A percentile compares a stretch with the other conserved stretches of the same genome.
These are phyloP conservation scores for Phytopythium litorale DNA, from an alignment of 352 stramenopile species.

Conservation along the genomic window DNA sequence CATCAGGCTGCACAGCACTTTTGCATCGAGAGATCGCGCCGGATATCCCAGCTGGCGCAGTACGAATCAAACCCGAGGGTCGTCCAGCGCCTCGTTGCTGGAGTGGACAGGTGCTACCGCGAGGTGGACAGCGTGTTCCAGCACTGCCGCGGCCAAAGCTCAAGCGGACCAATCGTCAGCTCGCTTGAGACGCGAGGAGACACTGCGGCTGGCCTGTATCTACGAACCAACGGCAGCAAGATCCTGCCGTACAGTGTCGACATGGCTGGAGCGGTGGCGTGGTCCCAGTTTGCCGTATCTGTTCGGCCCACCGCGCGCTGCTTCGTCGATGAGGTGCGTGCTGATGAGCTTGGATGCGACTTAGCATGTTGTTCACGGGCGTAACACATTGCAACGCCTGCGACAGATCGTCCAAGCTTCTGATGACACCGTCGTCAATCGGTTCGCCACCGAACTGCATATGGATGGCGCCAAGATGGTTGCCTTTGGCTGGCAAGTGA, in stretches of 20 bases:
- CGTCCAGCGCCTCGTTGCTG: not conserved
- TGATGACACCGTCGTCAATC: not conserved
- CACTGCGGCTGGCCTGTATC: not conserved
- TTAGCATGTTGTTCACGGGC: not conserved
- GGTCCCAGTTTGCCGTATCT: conserved; percentile 1
- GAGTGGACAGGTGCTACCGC: not conserved
- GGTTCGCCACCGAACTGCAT: conserved; percentile 1
- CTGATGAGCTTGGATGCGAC: not conserved
- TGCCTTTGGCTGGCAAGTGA: conserved; percentile 30
- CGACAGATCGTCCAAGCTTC: not conserved
- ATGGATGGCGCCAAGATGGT: not conserved
- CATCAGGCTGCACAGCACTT: not conserved
- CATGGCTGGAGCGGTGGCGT: not conserved
- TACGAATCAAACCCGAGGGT: not conserved
- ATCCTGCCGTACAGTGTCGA: conserved; percentile 4
- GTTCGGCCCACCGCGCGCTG: conserved; percentile 1
- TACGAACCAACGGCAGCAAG: conserved; percentile 1
- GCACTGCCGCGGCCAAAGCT: not conserved
- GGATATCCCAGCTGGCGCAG: not conserved
- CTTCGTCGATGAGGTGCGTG: conserved; percentile 1
- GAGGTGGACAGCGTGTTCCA: not conserved
- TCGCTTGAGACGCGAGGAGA: not conserved
- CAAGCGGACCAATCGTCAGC: not conserved
- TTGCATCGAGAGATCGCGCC: not conserved
- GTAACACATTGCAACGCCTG: not conserved